phyloP scores from a whole-genome alignment of 768 basidiomycete species.

The Leucosporidium yakuticum region DNA sequence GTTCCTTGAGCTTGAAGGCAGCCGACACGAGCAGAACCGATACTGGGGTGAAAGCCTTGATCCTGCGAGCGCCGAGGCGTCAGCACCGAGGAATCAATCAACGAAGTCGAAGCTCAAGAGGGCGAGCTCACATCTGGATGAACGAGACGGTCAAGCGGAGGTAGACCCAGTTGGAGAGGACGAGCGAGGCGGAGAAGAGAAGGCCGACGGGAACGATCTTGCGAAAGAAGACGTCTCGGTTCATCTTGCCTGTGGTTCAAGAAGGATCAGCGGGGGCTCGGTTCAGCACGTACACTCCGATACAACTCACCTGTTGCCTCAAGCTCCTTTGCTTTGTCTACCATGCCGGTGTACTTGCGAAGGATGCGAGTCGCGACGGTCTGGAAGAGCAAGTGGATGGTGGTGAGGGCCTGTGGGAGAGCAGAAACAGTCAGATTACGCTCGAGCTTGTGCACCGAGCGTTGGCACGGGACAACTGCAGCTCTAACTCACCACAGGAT shows the following conservation, averaged over 20 bases:
- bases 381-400: constrained; percentile 25
- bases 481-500: constrained; percentile 76
- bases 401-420: constrained; percentile 51
- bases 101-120: neutral
- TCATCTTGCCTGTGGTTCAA: constrained; percentile 55
- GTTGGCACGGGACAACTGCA: neutral
- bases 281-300: neutral
- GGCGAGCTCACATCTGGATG: constrained; percentile 1
- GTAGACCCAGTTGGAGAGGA: constrained; percentile 86
- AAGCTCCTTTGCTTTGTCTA: constrained; percentile 66
- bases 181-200: constrained; percentile 64
- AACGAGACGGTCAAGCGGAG: constrained; percentile 57
- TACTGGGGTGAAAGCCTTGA: constrained; percentile 78
- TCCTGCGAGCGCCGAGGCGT: neutral
- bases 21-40: constrained; percentile 90
- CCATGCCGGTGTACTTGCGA: constrained; percentile 57
- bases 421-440: neutral
- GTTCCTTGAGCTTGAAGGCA: constrained; percentile 78
- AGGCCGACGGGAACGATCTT: constrained; percentile 82
- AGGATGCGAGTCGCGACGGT: constrained; percentile 70
- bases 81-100: neutral
- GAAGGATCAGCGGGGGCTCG: neutral
- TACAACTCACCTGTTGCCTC: constrained; percentile 25
- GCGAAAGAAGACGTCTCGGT: constrained; percentile 66
- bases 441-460: neutral